These are phyloP conservation scores for Triticum turgidum DNA, from an alignment of 176 grass and related monocot species.

Conservation along the genomic window DNA sequence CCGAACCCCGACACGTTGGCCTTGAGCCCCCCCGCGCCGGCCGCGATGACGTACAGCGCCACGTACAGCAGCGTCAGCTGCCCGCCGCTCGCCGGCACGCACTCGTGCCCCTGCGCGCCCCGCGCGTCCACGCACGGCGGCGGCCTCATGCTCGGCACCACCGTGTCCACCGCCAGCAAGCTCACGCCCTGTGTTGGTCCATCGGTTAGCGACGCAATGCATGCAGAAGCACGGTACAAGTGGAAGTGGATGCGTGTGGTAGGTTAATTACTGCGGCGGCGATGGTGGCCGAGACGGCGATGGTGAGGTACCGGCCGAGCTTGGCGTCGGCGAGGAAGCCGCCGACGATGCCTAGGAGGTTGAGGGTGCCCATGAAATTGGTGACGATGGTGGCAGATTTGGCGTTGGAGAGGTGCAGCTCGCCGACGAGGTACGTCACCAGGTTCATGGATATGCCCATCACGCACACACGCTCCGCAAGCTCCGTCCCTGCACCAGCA, in stretches of 20 bases:
- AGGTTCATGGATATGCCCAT: conserved; percentile 83
- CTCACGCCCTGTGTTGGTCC: conserved; percentile 38
- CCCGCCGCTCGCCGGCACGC: conserved; percentile 39
- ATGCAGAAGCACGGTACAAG: neutral
- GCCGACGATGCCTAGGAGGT: conserved; percentile 63
- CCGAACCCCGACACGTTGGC: conserved; percentile 72
- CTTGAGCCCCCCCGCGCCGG: conserved; percentile 53
- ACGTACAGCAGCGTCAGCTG: conserved; percentile 67
- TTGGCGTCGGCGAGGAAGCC: conserved; percentile 77
- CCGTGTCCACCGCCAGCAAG: conserved; percentile 53
- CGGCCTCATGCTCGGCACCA: conserved; percentile 45
- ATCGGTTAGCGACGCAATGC: neutral
- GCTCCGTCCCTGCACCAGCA: conserved; percentile 46
- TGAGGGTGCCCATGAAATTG: conserved; percentile 75
- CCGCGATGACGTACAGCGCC: conserved; percentile 63
- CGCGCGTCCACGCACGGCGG: conserved; percentile 47
- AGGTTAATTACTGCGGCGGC: conserved; percentile 21
- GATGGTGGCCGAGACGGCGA: conserved; percentile 48
- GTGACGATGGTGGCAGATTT: conserved; percentile 61
- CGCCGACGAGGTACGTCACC: conserved; percentile 60
- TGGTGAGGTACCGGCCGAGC: conserved; percentile 67
- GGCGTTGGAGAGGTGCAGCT: conserved; percentile 59
- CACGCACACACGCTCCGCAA: conserved; percentile 78
- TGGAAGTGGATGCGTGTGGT: neutral
- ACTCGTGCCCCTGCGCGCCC: neutral